Evolutionary conservation across 495 filamentous ascomycete species (phyloP).

Genomic region (Viridothelium virens): DNA sequence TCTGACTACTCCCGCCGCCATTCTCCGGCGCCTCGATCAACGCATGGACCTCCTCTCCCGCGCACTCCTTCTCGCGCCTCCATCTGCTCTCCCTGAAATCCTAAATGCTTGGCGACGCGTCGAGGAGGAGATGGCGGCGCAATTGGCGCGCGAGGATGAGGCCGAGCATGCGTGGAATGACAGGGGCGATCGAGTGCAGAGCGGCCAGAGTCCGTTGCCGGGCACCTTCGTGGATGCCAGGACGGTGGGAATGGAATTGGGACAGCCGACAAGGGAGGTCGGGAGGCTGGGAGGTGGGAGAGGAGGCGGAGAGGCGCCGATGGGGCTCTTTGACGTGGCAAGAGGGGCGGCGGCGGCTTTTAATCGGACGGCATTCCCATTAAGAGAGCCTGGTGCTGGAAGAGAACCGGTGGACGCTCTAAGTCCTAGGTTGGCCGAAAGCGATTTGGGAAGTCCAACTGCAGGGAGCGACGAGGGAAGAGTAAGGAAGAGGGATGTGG

Average conservation of each 20-base stretch:
- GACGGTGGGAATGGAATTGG: slow-evolving; percentile 20
- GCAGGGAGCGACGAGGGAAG: slow-evolving; percentile 22
- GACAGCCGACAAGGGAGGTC: slow-evolving; percentile 23
- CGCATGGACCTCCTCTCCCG: slow-evolving; percentile 85
- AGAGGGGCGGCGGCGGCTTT: slow-evolving; percentile 72
- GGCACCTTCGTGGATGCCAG: slow-evolving; percentile 22
- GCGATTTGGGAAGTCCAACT: slow-evolving; percentile 27
- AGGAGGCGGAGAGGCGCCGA: slow-evolving; percentile 64
- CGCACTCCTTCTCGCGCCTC: slow-evolving; percentile 72
- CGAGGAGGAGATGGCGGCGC: slow-evolving; percentile 72
- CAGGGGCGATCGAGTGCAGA: slow-evolving; percentile 45
- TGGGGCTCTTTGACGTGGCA: slow-evolving; percentile 90
- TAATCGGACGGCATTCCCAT: slow-evolving; percentile 53
- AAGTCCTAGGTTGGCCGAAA: slow-evolving; percentile 19
- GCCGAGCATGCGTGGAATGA: slow-evolving; percentile 47
- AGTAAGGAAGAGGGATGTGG: slow-evolving; percentile 38
- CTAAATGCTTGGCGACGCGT: slow-evolving; percentile 75
- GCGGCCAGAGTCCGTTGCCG: slow-evolving; percentile 20
- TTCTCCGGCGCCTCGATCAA: slow-evolving; percentile 64
- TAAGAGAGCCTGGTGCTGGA: slow-evolving; percentile 33
- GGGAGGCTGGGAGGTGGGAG: slow-evolving; percentile 26
- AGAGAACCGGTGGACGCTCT: slow-evolving; percentile 12
- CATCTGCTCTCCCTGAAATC: slow-evolving; percentile 72
- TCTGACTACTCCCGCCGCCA: slow-evolving; percentile 40
- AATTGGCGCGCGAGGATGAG: slow-evolving; percentile 57